Conservation (phyloP, 2,329 filamentous ascomycete species). For the Venturia oleaginea region DNA sequence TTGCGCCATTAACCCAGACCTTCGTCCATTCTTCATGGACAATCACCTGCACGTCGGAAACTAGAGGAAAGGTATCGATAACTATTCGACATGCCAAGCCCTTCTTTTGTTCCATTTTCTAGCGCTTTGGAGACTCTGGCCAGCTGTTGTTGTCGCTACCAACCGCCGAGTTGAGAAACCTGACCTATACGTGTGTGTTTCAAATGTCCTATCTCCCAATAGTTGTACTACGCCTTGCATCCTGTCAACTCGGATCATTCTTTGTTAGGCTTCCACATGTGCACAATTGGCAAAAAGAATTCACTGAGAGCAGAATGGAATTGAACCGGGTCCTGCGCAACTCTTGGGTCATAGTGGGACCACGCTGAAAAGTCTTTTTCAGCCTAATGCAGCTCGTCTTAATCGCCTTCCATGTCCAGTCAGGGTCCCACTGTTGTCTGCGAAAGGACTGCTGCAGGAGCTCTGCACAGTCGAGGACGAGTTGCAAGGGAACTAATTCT, state of each 20-base stretch:
- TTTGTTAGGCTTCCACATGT: neutral
- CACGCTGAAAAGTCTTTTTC: neutral
- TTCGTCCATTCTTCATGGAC: neutral
- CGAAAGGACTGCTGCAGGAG: neutral
- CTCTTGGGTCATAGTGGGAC: conserved; percentile 1
- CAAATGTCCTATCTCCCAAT: neutral
- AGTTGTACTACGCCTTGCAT: neutral
- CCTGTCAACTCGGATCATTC: neutral
- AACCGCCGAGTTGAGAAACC: neutral
- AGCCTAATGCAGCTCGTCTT: neutral
- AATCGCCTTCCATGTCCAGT: neutral
- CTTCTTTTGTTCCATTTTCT: neutral
- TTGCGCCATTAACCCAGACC: neutral
- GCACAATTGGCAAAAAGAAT: neutral
- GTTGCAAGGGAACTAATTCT: neutral
- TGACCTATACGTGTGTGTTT: neutral
- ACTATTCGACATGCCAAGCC: neutral
- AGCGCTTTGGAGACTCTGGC: neutral
- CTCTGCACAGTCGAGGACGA: neutral
- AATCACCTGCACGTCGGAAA: neutral
- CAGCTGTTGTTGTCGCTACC: neutral
- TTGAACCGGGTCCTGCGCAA: neutral
- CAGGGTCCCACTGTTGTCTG: neutral
- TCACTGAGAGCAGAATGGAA: neutral
- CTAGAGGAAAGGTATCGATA: neutral